Percentiles rank a stretch among this genome's conserved stretches.
Evolutionary conservation across 495 filamentous ascomycete species (phyloP).

Genomic region (Endocarpon pusillum): DNA sequence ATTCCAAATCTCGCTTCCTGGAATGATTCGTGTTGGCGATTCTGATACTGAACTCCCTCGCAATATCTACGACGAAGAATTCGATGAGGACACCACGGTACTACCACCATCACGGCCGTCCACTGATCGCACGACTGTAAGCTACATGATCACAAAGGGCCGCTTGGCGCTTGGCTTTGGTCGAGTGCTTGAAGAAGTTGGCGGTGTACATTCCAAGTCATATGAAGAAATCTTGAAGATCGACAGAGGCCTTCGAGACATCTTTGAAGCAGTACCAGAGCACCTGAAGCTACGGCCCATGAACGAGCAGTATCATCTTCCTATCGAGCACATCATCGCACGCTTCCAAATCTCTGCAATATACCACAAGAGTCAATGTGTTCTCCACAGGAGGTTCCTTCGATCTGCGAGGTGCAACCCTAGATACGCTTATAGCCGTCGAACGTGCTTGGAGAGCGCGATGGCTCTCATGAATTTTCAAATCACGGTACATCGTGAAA

Average conservation of each 20-base stretch:
- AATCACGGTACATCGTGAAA: constrained; percentile 56
- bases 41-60: constrained; percentile 73
- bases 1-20: constrained; percentile 78
- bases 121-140: constrained; percentile 68
- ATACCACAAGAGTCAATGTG: constrained; percentile 75
- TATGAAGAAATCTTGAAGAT: constrained; percentile 81
- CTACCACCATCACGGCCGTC: constrained; percentile 59
- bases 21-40: constrained; percentile 67
- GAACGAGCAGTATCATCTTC: constrained; percentile 60
- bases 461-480: constrained; percentile 66
- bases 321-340: constrained; percentile 67
- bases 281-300: constrained; percentile 61
- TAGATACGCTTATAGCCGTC: constrained; percentile 66
- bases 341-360: constrained; percentile 71
- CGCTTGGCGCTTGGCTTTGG: constrained; percentile 46
- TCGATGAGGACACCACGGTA: constrained; percentile 57
- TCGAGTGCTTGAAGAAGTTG: constrained; percentile 35
- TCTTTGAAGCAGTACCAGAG: constrained; percentile 53
- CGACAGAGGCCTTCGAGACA: constrained; percentile 59
- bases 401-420: constrained; percentile 59
- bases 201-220: constrained; percentile 25
- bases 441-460: constrained; percentile 73
- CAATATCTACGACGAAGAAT: constrained; percentile 90
- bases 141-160: constrained; percentile 73
- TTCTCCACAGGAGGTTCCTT: constrained; percentile 80